Conservation (phyloP, 169 alveolate species). For the Plasmodium sp. region DNA sequence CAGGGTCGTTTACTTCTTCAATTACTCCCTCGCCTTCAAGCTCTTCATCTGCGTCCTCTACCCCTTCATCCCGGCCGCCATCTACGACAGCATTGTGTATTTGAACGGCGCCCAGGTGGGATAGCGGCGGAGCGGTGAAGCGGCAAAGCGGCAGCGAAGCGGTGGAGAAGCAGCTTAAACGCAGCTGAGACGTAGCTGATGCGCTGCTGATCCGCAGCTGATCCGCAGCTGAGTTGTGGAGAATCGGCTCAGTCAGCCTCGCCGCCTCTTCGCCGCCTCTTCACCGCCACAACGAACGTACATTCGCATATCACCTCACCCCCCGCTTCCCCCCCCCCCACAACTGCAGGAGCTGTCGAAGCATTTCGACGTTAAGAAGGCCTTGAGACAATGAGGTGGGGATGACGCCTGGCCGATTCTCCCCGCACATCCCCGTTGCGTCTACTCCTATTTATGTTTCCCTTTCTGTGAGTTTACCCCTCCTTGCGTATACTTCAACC, state of each 20-base stretch:
- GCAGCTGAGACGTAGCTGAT: too few relatives aligned
- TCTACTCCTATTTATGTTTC: background rate
- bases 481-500: background rate
- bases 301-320: background rate
- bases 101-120: conserved; percentile 13
- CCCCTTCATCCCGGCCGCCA: conserved; percentile 47
- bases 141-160: too few relatives aligned
- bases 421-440: background rate
- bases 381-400: background rate
- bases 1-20: conserved; percentile 35
- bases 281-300: background rate
- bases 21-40: conserved; percentile 38
- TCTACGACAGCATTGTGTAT: conserved; percentile 19
- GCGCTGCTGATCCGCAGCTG: too few relatives aligned
- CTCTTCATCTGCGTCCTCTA: conserved; percentile 34
- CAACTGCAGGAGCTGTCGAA: conserved; percentile 40
- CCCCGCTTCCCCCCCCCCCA: background rate
- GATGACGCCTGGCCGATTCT: background rate
- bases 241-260: background rate
- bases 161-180: too few relatives aligned
- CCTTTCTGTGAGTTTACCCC: background rate
- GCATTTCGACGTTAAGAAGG: conserved; percentile 47
- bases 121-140: background rate
- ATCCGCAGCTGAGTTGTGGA: background rate
- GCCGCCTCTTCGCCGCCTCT: background rate